Conservation (phyloP, 2,329 filamentous ascomycete genomes). For the Diaporthe sp. region DNA sequence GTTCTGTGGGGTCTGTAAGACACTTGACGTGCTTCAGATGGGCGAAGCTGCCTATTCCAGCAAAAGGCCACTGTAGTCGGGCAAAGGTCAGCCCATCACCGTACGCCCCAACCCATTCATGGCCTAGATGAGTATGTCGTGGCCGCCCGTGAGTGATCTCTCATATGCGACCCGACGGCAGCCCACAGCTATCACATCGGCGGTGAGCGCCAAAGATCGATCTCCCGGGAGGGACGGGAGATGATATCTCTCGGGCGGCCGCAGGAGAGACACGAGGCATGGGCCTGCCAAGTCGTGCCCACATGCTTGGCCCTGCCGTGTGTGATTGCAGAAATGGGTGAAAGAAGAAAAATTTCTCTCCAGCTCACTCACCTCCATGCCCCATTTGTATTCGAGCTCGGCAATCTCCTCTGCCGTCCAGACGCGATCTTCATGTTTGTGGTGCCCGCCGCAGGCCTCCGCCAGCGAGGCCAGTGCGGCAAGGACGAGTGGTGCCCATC, state of each 20-base stretch:
- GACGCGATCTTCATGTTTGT: constrained; percentile 51
- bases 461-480: constrained; percentile 40
- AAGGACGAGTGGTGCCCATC: constrained; percentile 36
- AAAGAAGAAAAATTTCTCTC: neutral
- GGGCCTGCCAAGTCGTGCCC: constrained; percentile 1
- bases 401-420: constrained; percentile 62
- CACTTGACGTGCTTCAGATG: constrained; percentile 77
- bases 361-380: constrained; percentile 62
- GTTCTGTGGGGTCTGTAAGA: constrained; percentile 70
- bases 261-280: constrained; percentile 15
- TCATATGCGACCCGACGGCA: constrained; percentile 21
- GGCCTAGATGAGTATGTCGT: neutral
- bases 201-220: constrained; percentile 28
- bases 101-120: neutral
- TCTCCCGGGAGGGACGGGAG: constrained; percentile 7
- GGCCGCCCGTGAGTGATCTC: constrained; percentile 9
- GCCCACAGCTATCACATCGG: constrained; percentile 27
- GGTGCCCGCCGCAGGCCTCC: constrained; percentile 45
- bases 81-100: constrained; percentile 13
- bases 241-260: constrained; percentile 2
- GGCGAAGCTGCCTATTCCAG: constrained; percentile 80
- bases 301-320: neutral
- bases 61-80: constrained; percentile 67
- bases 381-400: constrained; percentile 68
- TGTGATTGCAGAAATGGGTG: neutral